phyloP scores from a whole-genome alignment of 1,139 yeast species.

The Torulaspora globosa region DNA sequence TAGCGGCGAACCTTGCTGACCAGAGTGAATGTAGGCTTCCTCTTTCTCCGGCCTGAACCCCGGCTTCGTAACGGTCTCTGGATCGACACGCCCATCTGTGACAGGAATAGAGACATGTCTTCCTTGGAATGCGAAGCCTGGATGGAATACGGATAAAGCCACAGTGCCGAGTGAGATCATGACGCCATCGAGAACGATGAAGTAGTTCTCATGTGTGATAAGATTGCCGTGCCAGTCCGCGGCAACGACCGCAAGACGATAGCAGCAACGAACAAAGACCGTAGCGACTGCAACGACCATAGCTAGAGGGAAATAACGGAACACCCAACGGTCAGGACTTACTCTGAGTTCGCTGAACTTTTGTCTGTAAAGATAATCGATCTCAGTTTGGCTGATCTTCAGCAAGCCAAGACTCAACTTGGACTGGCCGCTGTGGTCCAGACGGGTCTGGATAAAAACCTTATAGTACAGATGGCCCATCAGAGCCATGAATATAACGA shows the following conservation, averaged over 20 bases:
- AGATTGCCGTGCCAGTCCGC: conserved; percentile 75
- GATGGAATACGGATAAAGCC: conserved; percentile 58
- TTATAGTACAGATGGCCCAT: conserved; percentile 53
- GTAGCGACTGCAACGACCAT: conserved; percentile 52
- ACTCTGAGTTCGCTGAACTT: conserved; percentile 26
- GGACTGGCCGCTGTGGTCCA: conserved; percentile 22
- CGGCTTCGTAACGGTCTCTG: conserved; percentile 15
- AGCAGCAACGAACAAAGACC: conserved; percentile 69
- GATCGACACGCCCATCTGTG: conserved; percentile 22
- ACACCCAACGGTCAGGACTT: conserved; percentile 35
- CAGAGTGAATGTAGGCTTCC: not conserved
- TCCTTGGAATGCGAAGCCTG: conserved; percentile 51
- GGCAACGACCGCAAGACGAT: conserved; percentile 73
- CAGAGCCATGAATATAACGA: conserved; percentile 57
- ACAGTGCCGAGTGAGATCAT: conserved; percentile 53
- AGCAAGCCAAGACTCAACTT: conserved; percentile 28
- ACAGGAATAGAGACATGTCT: conserved; percentile 26
- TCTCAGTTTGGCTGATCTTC: conserved; percentile 30
- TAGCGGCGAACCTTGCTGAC: not conserved
- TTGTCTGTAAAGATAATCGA: conserved; percentile 30
- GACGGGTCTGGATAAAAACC: conserved; percentile 42
- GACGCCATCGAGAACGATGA: conserved; percentile 72
- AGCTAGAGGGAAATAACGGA: conserved; percentile 50
- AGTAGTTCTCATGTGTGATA: conserved; percentile 64
- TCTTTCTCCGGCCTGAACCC: conserved; percentile 2